Evolutionary conservation across 257 asterid genomes (phyloP).

Genomic region (Anisodus tanguticus): DNA sequence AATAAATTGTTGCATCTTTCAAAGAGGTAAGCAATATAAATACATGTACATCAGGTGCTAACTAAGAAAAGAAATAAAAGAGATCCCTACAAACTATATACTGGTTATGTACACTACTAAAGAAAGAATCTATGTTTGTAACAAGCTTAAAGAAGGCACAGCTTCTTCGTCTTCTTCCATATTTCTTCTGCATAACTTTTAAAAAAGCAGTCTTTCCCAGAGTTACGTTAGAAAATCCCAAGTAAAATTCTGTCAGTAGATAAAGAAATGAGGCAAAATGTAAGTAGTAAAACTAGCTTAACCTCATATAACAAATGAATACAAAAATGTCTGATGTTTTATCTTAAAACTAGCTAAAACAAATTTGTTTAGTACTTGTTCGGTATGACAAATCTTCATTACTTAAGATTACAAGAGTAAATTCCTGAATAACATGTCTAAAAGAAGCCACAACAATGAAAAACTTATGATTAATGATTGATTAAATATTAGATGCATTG

Average conservation of each 20-base stretch:
- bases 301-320: neutral
- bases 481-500: neutral
- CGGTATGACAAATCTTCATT: neutral
- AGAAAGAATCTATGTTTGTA: too few species aligned
- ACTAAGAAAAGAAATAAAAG: neutral
- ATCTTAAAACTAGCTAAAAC: neutral
- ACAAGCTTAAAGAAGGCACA: neutral
- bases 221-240: neutral
- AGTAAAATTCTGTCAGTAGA: neutral
- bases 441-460: neutral
- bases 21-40: neutral
- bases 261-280: too few species aligned
- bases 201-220: neutral
- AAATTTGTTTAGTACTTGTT: neutral
- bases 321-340: neutral
- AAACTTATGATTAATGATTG: slow-evolving; percentile 4
- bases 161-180: neutral
- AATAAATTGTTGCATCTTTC: neutral
- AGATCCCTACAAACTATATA: neutral
- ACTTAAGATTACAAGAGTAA: neutral
- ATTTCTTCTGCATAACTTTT: neutral
- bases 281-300: neutral
- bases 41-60: neutral
- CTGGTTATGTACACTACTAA: too few species aligned
- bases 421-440: neutral